A percentile compares a stretch with the other conserved stretches of the same genome.
These are phyloP conservation scores for Fusarium sacchari DNA, from an alignment of 2,329 filamentous ascomycete genomes.

Conservation along the genomic window DNA sequence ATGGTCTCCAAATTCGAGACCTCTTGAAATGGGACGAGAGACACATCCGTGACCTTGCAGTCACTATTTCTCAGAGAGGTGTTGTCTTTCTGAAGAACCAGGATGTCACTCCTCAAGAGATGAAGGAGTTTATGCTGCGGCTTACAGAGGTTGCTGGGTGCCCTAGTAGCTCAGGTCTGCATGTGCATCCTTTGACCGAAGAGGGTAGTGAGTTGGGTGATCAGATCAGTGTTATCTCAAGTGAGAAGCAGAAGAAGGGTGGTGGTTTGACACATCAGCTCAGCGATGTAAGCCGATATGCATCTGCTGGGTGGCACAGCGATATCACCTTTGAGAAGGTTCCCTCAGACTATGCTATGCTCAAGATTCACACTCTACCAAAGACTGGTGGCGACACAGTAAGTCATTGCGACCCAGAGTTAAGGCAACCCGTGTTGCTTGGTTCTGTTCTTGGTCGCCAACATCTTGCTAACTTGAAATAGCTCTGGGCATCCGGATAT, in stretches of 20 bases:
- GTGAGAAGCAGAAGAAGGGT: conserved; percentile 64
- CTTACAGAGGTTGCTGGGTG: conserved; percentile 48
- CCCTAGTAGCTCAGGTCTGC: conserved; percentile 60
- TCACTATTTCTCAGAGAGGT: conserved; percentile 56
- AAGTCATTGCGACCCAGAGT: conserved; percentile 4
- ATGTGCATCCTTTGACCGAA: conserved; percentile 65
- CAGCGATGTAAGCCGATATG: conserved; percentile 60
- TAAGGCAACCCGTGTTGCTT: not conserved
- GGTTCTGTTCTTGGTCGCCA: not conserved
- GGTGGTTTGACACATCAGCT: conserved; percentile 62
- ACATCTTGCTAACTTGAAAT: conserved; percentile 49
- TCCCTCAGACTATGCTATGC: conserved; percentile 68
- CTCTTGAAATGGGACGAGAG: conserved; percentile 54
- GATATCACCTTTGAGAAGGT: conserved; percentile 70
- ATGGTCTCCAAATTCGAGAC: conserved; percentile 49
- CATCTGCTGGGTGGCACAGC: conserved; percentile 57
- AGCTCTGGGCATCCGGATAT: conserved; percentile 71
- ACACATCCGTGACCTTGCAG: conserved; percentile 63
- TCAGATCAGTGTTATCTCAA: conserved; percentile 66
- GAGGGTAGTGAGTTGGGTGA: conserved; percentile 63
- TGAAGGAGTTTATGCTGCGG: conserved; percentile 52
- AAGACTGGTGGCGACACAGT: conserved; percentile 66
- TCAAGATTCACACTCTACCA: conserved; percentile 67
- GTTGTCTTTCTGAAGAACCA: conserved; percentile 52
- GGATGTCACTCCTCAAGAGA: conserved; percentile 49